Base-by-base conservation (phyloP, 805 yeast genomes). In the Metschnikowia henanensis region DNA sequence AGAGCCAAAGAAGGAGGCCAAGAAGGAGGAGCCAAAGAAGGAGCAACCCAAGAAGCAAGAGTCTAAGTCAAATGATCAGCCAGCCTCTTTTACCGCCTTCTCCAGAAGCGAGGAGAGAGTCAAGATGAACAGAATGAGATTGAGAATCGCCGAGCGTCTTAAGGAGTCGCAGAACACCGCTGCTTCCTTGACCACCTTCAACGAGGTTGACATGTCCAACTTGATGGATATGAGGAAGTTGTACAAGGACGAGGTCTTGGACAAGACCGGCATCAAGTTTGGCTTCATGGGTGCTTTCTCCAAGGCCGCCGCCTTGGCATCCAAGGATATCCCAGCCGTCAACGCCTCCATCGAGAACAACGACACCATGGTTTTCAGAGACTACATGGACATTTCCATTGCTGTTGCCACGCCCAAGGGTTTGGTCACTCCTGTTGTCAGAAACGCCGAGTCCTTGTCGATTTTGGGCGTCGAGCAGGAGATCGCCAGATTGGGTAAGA, bases 391-490 rank as follows among this genome's bases (percentile, higher is more conserved):
- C 68, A 85, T 94, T 55, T 88, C 97, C 30, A 76, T 94, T 61
- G 99, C 99, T 26, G 99, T 94, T 46, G 97, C 99, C 51, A 94
- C 99, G 55, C 98, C 99, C 66, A 94, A 94, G 80, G 99, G 99
- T 64, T 80, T 94, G 59, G 99, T 94, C 35, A 94, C 99, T 35
- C 99, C 99, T 50, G 91, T 94, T 53, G 89, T 94, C 43, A 88
- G 99, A 79, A 94, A 94, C 66, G 96, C 95, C 41, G 99, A 94
- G 75, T 84, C 95, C 22, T 73, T 87, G 56, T 79, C 89, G 36
- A 87, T 94, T 37, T 73, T 94, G 59, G 97, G 87, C 53, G 84
- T 94, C 53, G 99, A 94, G 74, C 70, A 83, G 59, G 97, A 88
- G 70, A 92, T 94, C 55, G 65, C 81, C 44, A 70, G 73, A 57